Evolutionary conservation across 2,329 filamentous ascomycete species (phyloP), one percentile per base, ranked within the genome.

Genomic region (Zymoseptoria passerinii): DNA sequence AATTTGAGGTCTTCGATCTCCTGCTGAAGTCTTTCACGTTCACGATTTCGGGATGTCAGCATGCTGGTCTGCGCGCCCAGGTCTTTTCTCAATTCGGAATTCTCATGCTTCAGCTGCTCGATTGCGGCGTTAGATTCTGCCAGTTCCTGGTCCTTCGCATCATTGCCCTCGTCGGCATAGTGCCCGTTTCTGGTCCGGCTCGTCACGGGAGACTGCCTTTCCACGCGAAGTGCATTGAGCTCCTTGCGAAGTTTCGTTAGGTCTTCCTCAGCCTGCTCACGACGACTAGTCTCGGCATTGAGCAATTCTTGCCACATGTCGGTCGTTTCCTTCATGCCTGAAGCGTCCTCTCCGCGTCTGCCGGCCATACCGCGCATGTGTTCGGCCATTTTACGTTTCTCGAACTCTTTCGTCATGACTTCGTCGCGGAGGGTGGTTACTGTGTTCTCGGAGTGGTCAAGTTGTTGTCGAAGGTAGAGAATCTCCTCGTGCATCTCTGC

Each of bases 1-100:
- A 97, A 84, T 75, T 97, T 99, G 62, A 99, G 80, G 61, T 96
- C 92, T 74, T 99, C 94, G 62, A 97, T 97, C 72, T 99, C 92
- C 70, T 96, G 90, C 72, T 97, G 95, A 8, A 99, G 80, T 4
- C 91, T 85, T 71, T 97, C 92, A 70, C 96, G 95, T 71, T 99
- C 94, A 27, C 91, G 88, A 69, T 96, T 96, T 23, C 94, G 83
- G 40, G 94, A 97, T 1, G 92, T 96, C 35, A 99, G 81, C 90
- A 99, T 97, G 0, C 92, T 96, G 0, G 92, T 95, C 72, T 99
- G 94, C 2, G 94, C 94, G 61, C 92, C 90, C 28, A 97, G 89
- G 73, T 97, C 92, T 56, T 92, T 88, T 55, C 92, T 85, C 29
- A 99, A 75, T 71, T 96, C 92, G 2, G 90, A 90, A 68, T 96